phyloP scores from a whole-genome alignment of 2,329 filamentous ascomycete genomes.

The Penicillium palitans region DNA sequence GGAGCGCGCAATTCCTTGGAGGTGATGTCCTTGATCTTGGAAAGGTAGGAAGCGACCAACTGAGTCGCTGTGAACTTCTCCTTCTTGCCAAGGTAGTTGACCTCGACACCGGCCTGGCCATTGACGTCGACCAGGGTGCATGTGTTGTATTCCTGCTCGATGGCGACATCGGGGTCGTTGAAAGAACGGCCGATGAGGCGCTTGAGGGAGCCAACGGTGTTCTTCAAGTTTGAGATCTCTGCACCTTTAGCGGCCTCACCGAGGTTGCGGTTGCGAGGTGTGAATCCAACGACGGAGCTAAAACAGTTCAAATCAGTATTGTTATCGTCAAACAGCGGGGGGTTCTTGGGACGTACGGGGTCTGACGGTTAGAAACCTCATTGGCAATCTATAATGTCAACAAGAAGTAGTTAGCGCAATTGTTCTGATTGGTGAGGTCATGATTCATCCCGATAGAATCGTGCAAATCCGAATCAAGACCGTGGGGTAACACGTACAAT shows the following conservation, averaged over 20 bases:
- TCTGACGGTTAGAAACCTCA: conserved; percentile 97
- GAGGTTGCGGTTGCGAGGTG: conserved; percentile 88
- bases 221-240: conserved; percentile 99
- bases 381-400: conserved; percentile 75
- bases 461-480: conserved; percentile 6
- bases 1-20: conserved; percentile 84
- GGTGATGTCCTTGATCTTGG: conserved; percentile 88
- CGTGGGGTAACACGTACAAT: conserved; percentile 68
- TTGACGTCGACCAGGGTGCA: conserved; percentile 84
- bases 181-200: conserved; percentile 84
- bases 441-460: neutral
- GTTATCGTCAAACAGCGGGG: neutral
- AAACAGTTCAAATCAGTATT: conserved; percentile 22
- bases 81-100: conserved; percentile 91
- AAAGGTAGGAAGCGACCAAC: conserved; percentile 91
- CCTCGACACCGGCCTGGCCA: conserved; percentile 92
- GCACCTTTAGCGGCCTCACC: conserved; percentile 97
- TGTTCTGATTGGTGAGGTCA: neutral
- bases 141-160: conserved; percentile 89
- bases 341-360: conserved; percentile 72
- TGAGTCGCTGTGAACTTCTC: conserved; percentile 93
- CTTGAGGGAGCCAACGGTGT: conserved; percentile 91
- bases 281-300: conserved; percentile 92
- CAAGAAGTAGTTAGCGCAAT: conserved; percentile 19
- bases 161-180: conserved; percentile 86